Base-by-base conservation (phyloP, 2,329 filamentous ascomycete genomes). In the Metarhizium humberi region DNA sequence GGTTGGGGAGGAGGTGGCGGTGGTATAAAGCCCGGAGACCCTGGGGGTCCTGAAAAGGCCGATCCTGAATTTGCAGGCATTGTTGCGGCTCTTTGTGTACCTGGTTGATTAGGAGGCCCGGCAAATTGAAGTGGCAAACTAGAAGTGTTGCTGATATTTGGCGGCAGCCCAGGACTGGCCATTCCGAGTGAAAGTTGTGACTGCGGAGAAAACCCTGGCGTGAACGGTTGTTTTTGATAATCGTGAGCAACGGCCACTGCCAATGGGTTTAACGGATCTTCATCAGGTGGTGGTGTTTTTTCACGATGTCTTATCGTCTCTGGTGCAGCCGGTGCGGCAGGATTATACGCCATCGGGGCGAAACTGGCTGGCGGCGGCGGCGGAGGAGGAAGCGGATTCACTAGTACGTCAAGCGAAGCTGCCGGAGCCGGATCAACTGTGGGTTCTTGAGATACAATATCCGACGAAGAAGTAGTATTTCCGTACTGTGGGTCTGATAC, bases 241-340 rank as follows among this genome's bases (percentile, higher is more conserved):
- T 86, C 82, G 51, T 80, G 75, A 29, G 74, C 76, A 2, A 85
- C 75, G 13, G 80, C 81, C 51, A 80, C 78, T 4, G 78, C 77
- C 25, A 86, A 69, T 3, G 82, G 82, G 61, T 84, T 80, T 3
- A 76, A 72, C 13, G 76, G 80, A 49, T 73, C 71, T 62, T 91
- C 88, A 38, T 85, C 80, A 3, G 86, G 86, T 4, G 88, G 88
- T 2, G 88, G 88, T 0, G 88, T 92, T 77, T 91, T 91, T 69
- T 92, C 88, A 50, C 88, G 79, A 67, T 88, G 82, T 20, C 79
- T 75, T 52, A 91, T 83, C 25, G 80, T 76, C 67, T 92, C 88
- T 0, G 88, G 87, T 0, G 87, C 86, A 0, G 87, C 78, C 4
- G 88, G 88, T 1, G 88, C 87, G 0, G 88, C 88, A 3, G 88